Base-by-base conservation (phyloP, 2,329 filamentous ascomycete genomes). In the Cercospora beticola region DNA sequence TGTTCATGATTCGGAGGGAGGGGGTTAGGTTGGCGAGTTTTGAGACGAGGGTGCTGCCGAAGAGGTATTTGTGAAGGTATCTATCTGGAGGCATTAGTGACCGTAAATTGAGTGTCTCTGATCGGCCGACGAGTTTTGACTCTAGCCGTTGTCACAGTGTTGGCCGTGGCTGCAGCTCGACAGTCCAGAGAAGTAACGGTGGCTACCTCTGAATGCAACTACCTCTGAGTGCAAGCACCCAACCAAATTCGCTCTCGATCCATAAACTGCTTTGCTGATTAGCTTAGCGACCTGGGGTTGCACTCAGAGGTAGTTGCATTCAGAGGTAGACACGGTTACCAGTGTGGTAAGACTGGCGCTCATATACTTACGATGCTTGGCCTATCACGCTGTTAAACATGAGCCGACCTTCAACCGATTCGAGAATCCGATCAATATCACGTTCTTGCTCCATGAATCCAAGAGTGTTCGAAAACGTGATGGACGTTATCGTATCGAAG, bases 401-500 rank as follows among this genome's bases (percentile, higher is more conserved):
- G 14, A 75, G 68, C 16, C 73, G 62, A 46, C 71, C 70, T 59
- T 72, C 68, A 62, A 70, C 69, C 10, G 62, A 61, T 23, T 62
- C 64, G 33, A 72, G 69, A 28, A 72, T 70, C 23, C 62, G 59
- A 14, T 69, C 64, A 7, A 72, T 68, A 61, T 73, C 75, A 21
- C 56, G 60, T 60, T 71, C 69, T 23, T 71, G 59, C 52, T 72
- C 69, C 64, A 75, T 63, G 65, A 74, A 73, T 4, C 68, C 69
- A 8, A 75, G 52, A 10, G 69, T 67, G 21, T 69, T 71, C 26
- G 67, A 69, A 31, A 74, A 75, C 33, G 70, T 74, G 43, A 76
- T 73, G 10, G 70, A 71, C 5, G 72, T 67, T 18, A 75, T 75
- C 2, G 75, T 73, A 60, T 70, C 67, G 59, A 74, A 73, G 21